These are phyloP conservation scores for Immersiella caudata DNA, from an alignment of 495 filamentous ascomycete species.

Conservation along the genomic window DNA sequence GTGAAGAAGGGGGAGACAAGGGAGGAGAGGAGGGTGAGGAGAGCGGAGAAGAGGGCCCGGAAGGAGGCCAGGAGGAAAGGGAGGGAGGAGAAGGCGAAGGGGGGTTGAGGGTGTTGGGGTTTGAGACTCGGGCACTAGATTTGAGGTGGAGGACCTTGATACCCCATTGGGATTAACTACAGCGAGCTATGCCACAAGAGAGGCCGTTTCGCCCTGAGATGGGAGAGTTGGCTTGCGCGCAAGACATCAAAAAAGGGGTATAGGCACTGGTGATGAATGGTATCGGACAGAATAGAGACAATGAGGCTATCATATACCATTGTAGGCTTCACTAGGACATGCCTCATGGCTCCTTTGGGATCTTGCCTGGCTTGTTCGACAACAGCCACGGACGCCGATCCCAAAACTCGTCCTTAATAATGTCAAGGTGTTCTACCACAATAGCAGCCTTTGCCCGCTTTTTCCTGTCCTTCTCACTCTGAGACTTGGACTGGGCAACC, in stretches of 20 bases:
- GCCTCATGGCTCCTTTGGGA: conserved; percentile 55
- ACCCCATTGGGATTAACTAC: not conserved
- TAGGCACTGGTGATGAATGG: no score
- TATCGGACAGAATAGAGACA: not conserved
- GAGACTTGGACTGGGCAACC: conserved; percentile 65
- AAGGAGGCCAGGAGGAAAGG: conserved; percentile 43
- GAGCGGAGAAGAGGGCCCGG: conserved; percentile 46
- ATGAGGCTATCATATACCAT: not conserved
- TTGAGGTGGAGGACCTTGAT: not conserved
- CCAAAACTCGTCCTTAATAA: conserved; percentile 96
- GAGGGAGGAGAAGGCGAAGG: conserved; percentile 2
- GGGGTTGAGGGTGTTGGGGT: not conserved
- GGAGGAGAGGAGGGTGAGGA: conserved; percentile 43
- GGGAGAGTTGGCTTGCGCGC: no score
- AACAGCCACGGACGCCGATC: conserved; percentile 82
- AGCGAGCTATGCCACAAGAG: not conserved
- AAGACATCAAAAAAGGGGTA: no score
- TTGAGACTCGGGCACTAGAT: not conserved
- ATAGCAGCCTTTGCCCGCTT: conserved; percentile 73
- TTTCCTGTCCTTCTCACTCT: conserved; percentile 78
- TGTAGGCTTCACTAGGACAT: not conserved
- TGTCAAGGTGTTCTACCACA: conserved; percentile 81
- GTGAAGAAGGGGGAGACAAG: conserved; percentile 40
- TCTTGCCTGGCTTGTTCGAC: conserved; percentile 69
- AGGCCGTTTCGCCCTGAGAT: no score